phyloP scores from a whole-genome alignment of 164 flowering plant genomes.

The Aristolochia contorta region DNA sequence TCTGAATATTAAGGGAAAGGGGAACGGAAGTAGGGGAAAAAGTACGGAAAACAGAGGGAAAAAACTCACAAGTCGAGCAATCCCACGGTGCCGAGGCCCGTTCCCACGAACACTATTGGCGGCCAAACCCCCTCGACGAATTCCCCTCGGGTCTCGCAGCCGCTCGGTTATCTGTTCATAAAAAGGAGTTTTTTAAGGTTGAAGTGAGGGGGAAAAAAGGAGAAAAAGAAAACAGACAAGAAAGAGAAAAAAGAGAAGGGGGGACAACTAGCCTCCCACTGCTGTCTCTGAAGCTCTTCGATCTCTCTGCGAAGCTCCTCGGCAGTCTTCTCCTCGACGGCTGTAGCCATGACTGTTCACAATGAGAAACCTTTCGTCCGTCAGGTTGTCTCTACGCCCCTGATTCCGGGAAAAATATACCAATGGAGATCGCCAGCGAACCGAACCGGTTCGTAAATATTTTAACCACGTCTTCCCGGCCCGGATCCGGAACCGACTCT shows the following conservation, averaged over 20 bases:
- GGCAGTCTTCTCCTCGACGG: constrained; percentile 63
- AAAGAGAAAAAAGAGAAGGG: neutral
- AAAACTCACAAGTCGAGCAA: constrained; percentile 46
- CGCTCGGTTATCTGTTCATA: constrained; percentile 68
- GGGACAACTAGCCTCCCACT: constrained; percentile 52
- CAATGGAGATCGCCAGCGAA: too few relatives aligned
- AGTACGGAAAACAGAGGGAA: neutral
- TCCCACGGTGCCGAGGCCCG: constrained; percentile 46
- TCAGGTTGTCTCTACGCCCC: too few relatives aligned
- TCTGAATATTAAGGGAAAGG: neutral
- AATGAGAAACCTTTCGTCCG: too few relatives aligned
- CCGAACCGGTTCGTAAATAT: too few relatives aligned
- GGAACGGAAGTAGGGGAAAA: neutral
- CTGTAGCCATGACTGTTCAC: constrained; percentile 6
- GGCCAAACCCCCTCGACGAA: constrained; percentile 57
- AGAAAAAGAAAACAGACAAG: neutral
- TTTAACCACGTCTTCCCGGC: too few relatives aligned
- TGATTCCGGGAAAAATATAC: too few relatives aligned
- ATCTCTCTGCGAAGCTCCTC: constrained; percentile 88
- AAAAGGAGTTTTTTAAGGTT: neutral
- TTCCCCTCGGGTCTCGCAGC: constrained; percentile 85
- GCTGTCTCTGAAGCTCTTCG: constrained; percentile 85
- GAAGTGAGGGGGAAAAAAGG: neutral
- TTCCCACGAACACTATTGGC: constrained; percentile 45
- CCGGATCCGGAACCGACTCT: too few relatives aligned